Percentiles rank a stretch among this genome's conserved stretches.
Conservation (phyloP, 106 monocot genomes). For the Dactylorhiza incarnata region DNA sequence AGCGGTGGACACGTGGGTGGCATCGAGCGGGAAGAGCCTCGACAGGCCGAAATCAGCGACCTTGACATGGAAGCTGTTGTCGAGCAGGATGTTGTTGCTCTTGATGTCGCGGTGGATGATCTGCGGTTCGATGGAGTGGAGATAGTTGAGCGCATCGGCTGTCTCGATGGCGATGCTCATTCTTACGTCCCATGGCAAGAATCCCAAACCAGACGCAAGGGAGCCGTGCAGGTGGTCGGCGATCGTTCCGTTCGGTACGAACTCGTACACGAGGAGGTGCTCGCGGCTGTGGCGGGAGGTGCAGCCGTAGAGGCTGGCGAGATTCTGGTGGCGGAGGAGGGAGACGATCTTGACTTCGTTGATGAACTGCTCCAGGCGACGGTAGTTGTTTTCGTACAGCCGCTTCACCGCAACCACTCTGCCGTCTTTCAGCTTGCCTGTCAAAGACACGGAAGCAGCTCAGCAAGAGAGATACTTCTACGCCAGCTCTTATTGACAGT, state of each 20-base stretch:
- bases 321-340: slow-evolving; percentile 18
- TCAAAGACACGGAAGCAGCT: background rate
- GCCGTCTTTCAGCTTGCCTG: slow-evolving; percentile 23
- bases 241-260: slow-evolving; percentile 20
- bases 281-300: slow-evolving; percentile 22
- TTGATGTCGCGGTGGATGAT: slow-evolving; percentile 36
- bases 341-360: slow-evolving; percentile 29
- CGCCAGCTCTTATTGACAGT: background rate
- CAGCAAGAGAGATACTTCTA: background rate
- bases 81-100: slow-evolving; percentile 26
- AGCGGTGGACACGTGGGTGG: slow-evolving; percentile 25
- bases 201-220: background rate
- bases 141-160: slow-evolving; percentile 26
- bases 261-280: slow-evolving; percentile 28
- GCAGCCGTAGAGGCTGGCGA: slow-evolving; percentile 22
- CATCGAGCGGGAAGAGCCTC: slow-evolving; percentile 18
- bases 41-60: slow-evolving; percentile 30
- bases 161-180: slow-evolving; percentile 23
- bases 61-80: slow-evolving; percentile 20
- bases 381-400: slow-evolving; percentile 16
- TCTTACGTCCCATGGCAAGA: slow-evolving; percentile 13
- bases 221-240: slow-evolving; percentile 27
- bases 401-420: slow-evolving; percentile 27
- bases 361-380: slow-evolving; percentile 17
- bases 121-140: slow-evolving; percentile 17